These are phyloP conservation scores for Schizophyllum commune DNA, from an alignment of 1,284 basidiomycete genomes.

Conservation along the genomic window DNA sequence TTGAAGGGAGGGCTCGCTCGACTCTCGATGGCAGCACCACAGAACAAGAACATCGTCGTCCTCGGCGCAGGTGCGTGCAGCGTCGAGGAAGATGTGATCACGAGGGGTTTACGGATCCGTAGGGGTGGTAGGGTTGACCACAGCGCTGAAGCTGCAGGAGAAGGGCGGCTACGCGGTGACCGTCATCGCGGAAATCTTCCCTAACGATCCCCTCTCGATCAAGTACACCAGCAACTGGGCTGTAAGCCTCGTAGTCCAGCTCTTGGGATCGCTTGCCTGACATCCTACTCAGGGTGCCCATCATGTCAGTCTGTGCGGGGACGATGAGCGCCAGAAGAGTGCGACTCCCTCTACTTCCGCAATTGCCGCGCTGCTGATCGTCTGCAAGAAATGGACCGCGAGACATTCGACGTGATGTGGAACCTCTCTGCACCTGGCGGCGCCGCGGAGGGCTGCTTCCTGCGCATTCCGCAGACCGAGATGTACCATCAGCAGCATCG, in stretches of 20 bases:
- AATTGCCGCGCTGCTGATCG: neutral
- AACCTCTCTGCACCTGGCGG: conserved; percentile 50
- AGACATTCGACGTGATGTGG: conserved; percentile 71
- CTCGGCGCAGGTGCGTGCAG: conserved; percentile 24
- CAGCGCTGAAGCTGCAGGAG: conserved; percentile 60
- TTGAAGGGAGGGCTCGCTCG: too few species aligned
- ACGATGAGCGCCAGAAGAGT: conserved; percentile 46
- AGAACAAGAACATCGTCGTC: conserved; percentile 19
- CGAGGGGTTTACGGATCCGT: neutral
- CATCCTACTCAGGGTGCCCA: conserved; percentile 45
- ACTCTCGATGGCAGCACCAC: neutral
- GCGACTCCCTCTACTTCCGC: neutral
- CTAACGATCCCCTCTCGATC: conserved; percentile 44
- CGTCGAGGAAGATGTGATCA: neutral
- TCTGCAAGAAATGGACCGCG: conserved; percentile 52
- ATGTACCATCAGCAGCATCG: conserved; percentile 34
- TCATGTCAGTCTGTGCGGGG: conserved; percentile 50
- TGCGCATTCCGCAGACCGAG: conserved; percentile 53
- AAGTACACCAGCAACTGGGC: conserved; percentile 66
- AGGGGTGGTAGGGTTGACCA: conserved; percentile 70
- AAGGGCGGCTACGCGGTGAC: conserved; percentile 47
- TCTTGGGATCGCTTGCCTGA: conserved; percentile 1
- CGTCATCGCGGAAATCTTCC: conserved; percentile 51
- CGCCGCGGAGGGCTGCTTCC: conserved; percentile 48
- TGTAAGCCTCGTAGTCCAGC: conserved; percentile 27